Conservation (phyloP, 192 early-diverging fungal genomes). For the Umbelopsis vinacea region DNA sequence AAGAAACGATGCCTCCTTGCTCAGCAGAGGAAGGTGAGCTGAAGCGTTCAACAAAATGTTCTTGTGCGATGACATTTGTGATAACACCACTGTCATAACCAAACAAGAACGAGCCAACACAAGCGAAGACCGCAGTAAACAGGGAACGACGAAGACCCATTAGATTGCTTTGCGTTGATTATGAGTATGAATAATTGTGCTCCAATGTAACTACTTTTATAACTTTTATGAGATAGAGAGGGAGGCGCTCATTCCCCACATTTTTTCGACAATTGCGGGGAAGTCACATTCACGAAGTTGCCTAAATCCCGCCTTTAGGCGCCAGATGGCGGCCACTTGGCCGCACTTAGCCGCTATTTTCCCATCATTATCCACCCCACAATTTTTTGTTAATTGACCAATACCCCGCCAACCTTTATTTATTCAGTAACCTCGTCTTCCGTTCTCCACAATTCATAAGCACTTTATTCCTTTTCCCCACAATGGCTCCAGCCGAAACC, state of each 20-base stretch:
- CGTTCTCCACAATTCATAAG: too few species aligned
- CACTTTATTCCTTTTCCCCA: background rate
- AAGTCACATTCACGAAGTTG: background rate
- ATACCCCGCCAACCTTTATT: background rate
- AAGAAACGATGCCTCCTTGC: conserved; percentile 53
- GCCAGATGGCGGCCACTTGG: background rate
- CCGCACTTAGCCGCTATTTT: conserved; percentile 8
- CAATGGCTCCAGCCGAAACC: conserved; percentile 12
- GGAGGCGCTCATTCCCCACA: conserved; percentile 5
- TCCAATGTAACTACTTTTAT: background rate
- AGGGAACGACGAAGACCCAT: conserved; percentile 17
- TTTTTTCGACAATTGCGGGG: background rate
- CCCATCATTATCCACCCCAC: background rate
- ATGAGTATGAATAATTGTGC: background rate
- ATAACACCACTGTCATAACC: conserved; percentile 73
- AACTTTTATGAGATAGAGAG: background rate
- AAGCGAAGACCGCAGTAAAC: conserved; percentile 43
- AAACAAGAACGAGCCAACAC: conserved; percentile 59
- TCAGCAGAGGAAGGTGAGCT: conserved; percentile 38
- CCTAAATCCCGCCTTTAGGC: background rate
- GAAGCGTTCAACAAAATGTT: conserved; percentile 49
- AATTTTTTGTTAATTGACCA: background rate
- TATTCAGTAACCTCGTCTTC: background rate
- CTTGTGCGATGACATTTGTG: conserved; percentile 61
- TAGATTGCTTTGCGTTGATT: background rate